phyloP scores from a whole-genome alignment of 192 early-diverging fungal genomes.

The Entrophospora sp. region DNA sequence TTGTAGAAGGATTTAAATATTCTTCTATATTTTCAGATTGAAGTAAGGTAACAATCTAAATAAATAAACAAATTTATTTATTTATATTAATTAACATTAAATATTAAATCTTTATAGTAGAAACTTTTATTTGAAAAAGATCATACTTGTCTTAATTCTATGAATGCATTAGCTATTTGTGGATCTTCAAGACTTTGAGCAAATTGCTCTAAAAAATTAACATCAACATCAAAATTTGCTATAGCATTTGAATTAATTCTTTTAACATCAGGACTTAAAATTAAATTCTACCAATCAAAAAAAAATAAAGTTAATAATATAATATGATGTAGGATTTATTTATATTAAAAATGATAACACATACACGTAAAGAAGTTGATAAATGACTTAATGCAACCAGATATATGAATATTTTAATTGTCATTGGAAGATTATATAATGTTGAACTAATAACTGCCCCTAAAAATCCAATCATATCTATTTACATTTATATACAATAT shows the following conservation, averaged over 20 bases:
- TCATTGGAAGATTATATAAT: conserved; percentile 54
- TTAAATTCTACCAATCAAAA: conserved; percentile 34
- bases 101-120: not conserved
- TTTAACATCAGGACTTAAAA: conserved; percentile 51
- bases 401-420: conserved; percentile 56
- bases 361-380: conserved; percentile 52
- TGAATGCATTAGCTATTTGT: conserved; percentile 55
- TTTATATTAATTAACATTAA: not conserved
- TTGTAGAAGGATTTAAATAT: conserved; percentile 54
- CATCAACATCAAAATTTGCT: conserved; percentile 55
- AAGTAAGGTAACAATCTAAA: conserved; percentile 54
- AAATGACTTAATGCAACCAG: conserved; percentile 73
- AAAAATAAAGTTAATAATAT: not conserved
- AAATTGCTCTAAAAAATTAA: conserved; percentile 68
- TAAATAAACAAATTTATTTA: not conserved
- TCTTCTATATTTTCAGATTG: conserved; percentile 70
- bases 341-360: not conserved
- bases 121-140: not conserved
- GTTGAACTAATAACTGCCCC: conserved; percentile 59
- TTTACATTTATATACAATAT: not conserved
- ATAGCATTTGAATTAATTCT: conserved; percentile 52
- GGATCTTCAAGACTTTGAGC: conserved; percentile 56
- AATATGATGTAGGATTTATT: not conserved
- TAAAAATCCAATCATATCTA: conserved; percentile 66
- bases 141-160: conserved; percentile 63